Evolutionary conservation across 31 red algal species (phyloP).

Genomic region (Asparagopsis taxiformis): DNA sequence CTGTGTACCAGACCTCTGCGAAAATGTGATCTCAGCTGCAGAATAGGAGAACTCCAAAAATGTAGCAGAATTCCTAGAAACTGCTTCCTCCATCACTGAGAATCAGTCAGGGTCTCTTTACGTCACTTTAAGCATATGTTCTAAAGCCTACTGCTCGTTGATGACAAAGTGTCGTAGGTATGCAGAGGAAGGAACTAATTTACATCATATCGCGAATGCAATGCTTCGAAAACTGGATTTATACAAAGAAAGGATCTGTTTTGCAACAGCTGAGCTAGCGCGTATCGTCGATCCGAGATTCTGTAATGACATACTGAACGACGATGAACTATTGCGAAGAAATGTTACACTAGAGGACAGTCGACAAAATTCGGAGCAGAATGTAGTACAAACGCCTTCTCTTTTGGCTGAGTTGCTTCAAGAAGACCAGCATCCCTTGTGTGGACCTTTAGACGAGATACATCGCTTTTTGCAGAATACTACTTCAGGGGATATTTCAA

Average conservation of each 20-base stretch:
- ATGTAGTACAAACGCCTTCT: not conserved
- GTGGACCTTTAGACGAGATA: not conserved
- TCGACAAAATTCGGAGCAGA: not conserved
- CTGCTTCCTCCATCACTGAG: not conserved
- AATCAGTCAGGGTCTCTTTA: not conserved
- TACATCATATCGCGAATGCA: not conserved
- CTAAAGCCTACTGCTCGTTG: not conserved
- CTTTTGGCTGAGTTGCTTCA: not conserved
- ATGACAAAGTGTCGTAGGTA: not conserved
- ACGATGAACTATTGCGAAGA: not conserved
- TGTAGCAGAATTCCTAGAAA: constrained; percentile 1
- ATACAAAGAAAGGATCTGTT: not conserved
- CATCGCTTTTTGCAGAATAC: not conserved
- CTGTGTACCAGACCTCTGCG: not conserved
- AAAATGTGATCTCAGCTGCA: not conserved
- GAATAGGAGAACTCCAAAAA: not conserved
- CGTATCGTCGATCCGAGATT: not conserved
- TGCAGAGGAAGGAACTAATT: not conserved
- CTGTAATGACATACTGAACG: not conserved
- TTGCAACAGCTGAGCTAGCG: not conserved
- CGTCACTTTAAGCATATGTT: not conserved
- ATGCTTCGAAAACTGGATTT: not conserved
- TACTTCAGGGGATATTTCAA: not conserved
- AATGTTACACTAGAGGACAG: not conserved
- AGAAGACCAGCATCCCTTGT: not conserved